Evolutionary conservation across 306 rosid species (phyloP), one percentile per base, ranked within the genome.

Genomic region (Cicer chorassanicum): DNA sequence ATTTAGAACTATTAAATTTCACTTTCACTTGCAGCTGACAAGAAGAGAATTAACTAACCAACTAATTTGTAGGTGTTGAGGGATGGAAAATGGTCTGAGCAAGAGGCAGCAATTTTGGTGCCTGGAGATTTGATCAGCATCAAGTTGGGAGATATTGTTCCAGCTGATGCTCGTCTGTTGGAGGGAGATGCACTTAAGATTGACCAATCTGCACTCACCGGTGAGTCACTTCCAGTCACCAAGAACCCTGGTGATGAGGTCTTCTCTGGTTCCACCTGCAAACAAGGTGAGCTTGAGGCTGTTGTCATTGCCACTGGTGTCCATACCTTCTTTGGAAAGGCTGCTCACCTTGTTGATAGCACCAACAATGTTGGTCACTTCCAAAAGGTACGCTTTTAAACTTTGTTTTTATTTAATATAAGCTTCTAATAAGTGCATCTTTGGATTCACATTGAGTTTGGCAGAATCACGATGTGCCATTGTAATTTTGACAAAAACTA

Each of bases 321-420:
- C 51, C 97, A 93, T 18, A 89, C 98, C 72, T 91, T 93, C 86
- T 93, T 93, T 41, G 98, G 98, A 49, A 93, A 91, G 82, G 98
- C 98, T 18, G 98, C 98, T 44, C 97, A 93, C 72, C 94, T 93
- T 83, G 98, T 93, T 9, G 97, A 93, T 9, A 93, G 83, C 88
- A 93, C 98, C 84, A 93, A 93, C 90, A 94, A 88, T 81, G 90
- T 89, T 81, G 98, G 98, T 66, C 98, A 93, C 83, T 93, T 93
- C 87, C 98, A 91, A 78, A 73, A 84, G 98, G 98, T 91, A 81
- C n/a, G 29, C 34, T 24, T 54, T 4, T 29, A 4, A 4, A 29
- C 4, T 29, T 19, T 10, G 6, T n/a, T 9, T 48, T 48, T n/a
- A n/a, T 18, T 41, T 60, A 5, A 57, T 24, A 21, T 11, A 0